Base-by-base conservation (phyloP, 768 basidiomycete genomes). In the Russula foetens region DNA sequence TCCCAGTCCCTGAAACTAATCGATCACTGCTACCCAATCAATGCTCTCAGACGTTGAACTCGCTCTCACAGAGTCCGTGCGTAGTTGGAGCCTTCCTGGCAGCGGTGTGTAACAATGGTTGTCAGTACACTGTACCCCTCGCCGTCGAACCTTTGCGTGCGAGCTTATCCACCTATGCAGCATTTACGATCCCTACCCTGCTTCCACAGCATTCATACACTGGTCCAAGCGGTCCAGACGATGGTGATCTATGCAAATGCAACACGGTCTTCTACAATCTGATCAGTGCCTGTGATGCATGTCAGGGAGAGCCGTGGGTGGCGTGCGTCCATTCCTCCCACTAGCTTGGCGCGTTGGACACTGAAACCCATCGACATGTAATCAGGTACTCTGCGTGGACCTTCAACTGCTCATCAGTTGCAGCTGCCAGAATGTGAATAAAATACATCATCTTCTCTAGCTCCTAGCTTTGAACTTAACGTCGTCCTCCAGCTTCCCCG, bases 231-330 rank as follows among this genome's bases (percentile, higher is more conserved):
- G 59, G 39, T 12, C 0, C 21, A 8, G 45, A 62, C 5, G 17
- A 52, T 23, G 52, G 19, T 24, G 45, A 63, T 21, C 0, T n/a
- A 26, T 71, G 71, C 59, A 52, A 44, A 33, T 71, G 71, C 64
- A 69, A 66, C 50, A 66, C 66, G 2, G 69, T 71, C n/a, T 33
- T 55, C 3, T 71, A 71, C 59, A 65, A 62, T 23, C 53, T 71
- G 19, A 61, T 70, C 31, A 64, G 63, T 35, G 70, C 69, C 4
- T 71, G 70, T 53, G 69, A 60, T 53, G 56, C 58, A 21, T 71
- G 70, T 43, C 70, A 71, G 46, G 53, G 56, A 14, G 23, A 38
- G 9, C 0, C 23, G 2, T 63, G 63, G 65, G 24, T 26, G 21
- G 4, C 48, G 65, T 66, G 47, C 50, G 64, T 63, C 9, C n/a